Base-by-base conservation (phyloP, 1,284 basidiomycete species). In the Sanguinoderma infundibulare region DNA sequence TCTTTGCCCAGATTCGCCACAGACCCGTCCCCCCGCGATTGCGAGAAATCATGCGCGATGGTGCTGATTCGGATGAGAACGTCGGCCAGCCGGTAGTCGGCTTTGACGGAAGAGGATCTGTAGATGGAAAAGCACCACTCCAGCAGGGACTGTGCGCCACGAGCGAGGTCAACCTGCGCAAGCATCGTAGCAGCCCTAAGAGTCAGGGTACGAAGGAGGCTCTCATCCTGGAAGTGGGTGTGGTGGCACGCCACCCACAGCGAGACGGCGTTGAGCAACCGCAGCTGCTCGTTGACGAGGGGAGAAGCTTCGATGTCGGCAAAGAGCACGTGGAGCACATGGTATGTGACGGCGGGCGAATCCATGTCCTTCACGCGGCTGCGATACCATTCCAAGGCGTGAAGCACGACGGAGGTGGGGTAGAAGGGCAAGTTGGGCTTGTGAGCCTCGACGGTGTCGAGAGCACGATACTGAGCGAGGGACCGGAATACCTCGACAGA, bases 241-340 rank as follows among this genome's bases (percentile, higher is more conserved):
- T 78, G 70, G 59, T 86, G 83, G 26, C 83, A 78, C 2, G 94
- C 81, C 28, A 94, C 80, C 81, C 92, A 88, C 15, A 97, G 73
- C 22, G 85, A 87, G 26, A 98, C 77, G 0, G 87, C 85, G 58
- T 93, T 89, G 34, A 96, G 73, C 32, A 91, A 78, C 6, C 96
- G 87, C 47, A 89, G 75, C 73, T 98, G 94, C 70, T 98, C 94
- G 71, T 94, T 94, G 64, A 97, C 83, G 44, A 98, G 81, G n/a
- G 87, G 88, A 0, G 87, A 86, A 2, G 78, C 74, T 61, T 91
- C 83, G 30, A 96, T 78, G 40, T 82, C 80, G 7, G 88, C 81
- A 65, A 97, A 87, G 9, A 97, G 78, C 56, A 87, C 85, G 58
- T 92, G 87, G 22, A 95, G 73, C 44, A 94, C 83, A 65, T 94